These are phyloP conservation scores for Tranzscheliella williamsii DNA, from an alignment of 1,284 basidiomycete species.

Conservation along the genomic window DNA sequence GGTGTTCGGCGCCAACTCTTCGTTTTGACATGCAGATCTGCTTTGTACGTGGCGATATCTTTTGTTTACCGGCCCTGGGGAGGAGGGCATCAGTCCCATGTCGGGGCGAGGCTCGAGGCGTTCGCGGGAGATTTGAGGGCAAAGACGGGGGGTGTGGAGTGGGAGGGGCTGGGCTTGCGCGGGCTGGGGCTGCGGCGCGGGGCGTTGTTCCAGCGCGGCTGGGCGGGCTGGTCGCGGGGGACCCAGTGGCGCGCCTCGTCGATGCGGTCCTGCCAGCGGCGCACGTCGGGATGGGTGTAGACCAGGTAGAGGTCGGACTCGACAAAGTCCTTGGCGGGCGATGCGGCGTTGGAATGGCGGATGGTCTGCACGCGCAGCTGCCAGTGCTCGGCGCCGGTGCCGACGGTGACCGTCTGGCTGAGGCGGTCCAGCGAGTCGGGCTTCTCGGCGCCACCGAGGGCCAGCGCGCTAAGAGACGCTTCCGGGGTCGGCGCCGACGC, in stretches of 20 bases:
- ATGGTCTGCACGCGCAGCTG: slow-evolving; percentile 24
- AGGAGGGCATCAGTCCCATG: slow-evolving; percentile 32
- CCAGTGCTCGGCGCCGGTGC: slow-evolving; percentile 16
- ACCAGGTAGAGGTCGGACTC: slow-evolving; percentile 36
- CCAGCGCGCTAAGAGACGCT: background rate
- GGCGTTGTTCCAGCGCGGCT: slow-evolving; percentile 5
- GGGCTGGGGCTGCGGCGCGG: too few relatives aligned
- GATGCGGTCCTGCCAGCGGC: slow-evolving; percentile 16
- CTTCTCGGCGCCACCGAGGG: background rate
- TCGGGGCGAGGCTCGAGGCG: slow-evolving; percentile 14
- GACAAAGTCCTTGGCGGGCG: slow-evolving; percentile 14
- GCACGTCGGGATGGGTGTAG: slow-evolving; percentile 17
- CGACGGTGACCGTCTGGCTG: slow-evolving; percentile 5
- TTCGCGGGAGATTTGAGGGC: slow-evolving; percentile 8
- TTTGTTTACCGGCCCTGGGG: too few relatives aligned
- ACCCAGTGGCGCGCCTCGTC: slow-evolving; percentile 32
- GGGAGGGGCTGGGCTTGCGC: too few relatives aligned
- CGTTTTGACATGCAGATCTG: too few relatives aligned
- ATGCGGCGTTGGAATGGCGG: slow-evolving; percentile 10
- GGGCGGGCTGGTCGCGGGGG: slow-evolving; percentile 7
- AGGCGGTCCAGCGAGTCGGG: background rate
- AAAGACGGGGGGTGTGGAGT: background rate
- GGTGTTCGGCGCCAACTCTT: too few relatives aligned
- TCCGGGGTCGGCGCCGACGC: background rate
- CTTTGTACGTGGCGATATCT: too few relatives aligned